A percentile compares a stretch with the other conserved stretches of the same genome.
Conservation (phyloP, 352 stramenopile genomes). For the Phytophthora quininea region DNA sequence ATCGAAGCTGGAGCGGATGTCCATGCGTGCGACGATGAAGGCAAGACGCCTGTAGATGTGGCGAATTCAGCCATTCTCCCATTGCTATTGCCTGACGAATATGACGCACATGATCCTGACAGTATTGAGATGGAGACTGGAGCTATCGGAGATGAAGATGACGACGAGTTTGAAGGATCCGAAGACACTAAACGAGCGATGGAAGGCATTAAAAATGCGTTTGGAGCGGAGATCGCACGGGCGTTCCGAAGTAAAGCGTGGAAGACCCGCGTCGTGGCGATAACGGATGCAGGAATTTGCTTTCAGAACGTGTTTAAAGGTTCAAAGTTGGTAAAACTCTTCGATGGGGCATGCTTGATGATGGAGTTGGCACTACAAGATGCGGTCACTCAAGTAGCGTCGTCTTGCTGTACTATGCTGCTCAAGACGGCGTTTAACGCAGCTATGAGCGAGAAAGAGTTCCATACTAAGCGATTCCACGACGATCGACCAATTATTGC, state of each 20-base stretch:
- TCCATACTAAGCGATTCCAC: slow-evolving; percentile 69
- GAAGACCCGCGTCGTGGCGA: slow-evolving; percentile 60
- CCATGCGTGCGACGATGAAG: slow-evolving; percentile 63
- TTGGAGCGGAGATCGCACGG: slow-evolving; percentile 57
- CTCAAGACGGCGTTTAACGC: slow-evolving; percentile 68
- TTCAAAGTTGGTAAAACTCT: slow-evolving; percentile 57
- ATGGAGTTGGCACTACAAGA: slow-evolving; percentile 62
- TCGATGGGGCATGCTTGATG: slow-evolving; percentile 70
- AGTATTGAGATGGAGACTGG: slow-evolving; percentile 33
- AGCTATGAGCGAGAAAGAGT: slow-evolving; percentile 60
- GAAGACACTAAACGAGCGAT: slow-evolving; percentile 21
- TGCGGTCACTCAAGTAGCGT: slow-evolving; percentile 71
- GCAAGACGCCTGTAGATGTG: slow-evolving; percentile 72
- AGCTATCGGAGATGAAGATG: slow-evolving; percentile 37
- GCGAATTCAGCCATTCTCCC: slow-evolving; percentile 50
- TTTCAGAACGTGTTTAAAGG: slow-evolving; percentile 52
- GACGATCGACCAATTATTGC: slow-evolving; percentile 49
- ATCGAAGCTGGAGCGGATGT: slow-evolving; percentile 72
- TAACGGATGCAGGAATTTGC: slow-evolving; percentile 54
- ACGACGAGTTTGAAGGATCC: slow-evolving; percentile 39
- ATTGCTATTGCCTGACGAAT: slow-evolving; percentile 55
- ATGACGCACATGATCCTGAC: slow-evolving; percentile 25
- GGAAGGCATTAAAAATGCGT: slow-evolving; percentile 44
- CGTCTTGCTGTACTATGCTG: slow-evolving; percentile 58
- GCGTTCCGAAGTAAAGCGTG: slow-evolving; percentile 62